Evolutionary conservation across 257 asterid species (phyloP), one percentile per base, ranked within the genome.

Genomic region (Solanum lignicaule): DNA sequence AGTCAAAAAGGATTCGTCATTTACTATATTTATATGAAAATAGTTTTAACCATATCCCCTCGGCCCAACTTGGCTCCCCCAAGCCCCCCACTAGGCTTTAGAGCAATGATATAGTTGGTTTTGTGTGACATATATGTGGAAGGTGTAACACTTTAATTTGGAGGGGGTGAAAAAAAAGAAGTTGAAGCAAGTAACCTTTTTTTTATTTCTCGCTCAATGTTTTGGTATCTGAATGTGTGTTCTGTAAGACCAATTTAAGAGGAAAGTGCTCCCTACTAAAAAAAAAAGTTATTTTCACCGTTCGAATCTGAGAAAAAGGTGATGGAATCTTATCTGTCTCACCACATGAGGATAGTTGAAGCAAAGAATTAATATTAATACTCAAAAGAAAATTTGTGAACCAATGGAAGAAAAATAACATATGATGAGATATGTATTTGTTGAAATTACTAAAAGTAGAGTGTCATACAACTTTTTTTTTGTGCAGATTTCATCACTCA

Each of bases 401-500:
- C 62, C 4, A 52, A 52, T 52, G 23, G 62, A 52, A 52, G 62
- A 52, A 6, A 52, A 52, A 52, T 16, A 52, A 52, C 62, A 18
- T 16, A 52, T 7, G 4, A 55, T 55, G 25, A 55, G 65, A 55
- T 20, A 20, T 20, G 2, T 55, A 55, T 55, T 55, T 55, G 65
- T 55, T 55, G 10, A 62, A 62, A 62, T 62, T 62, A 62, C 16
- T 62, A 62, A n/a, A 62, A n/a, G 16, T n/a, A n/a, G 71, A 62
- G 3, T 62, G 32, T 62, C 32, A n/a, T 62, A 11, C 13, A 62
- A 9, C 5, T 60, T n/a, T 23, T 62, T 18, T n/a, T 39, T 9
- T 20, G 16, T 90, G 73, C 91, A 95, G 98, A 91, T 96, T 87
- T 96, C 98, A n/a, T 96, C 98, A 23, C 79, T 95, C 89, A 95